Evolutionary conservation across 768 basidiomycete genomes (phyloP), one percentile per base, ranked within the genome.

Genomic region (Termitomyces sp.): DNA sequence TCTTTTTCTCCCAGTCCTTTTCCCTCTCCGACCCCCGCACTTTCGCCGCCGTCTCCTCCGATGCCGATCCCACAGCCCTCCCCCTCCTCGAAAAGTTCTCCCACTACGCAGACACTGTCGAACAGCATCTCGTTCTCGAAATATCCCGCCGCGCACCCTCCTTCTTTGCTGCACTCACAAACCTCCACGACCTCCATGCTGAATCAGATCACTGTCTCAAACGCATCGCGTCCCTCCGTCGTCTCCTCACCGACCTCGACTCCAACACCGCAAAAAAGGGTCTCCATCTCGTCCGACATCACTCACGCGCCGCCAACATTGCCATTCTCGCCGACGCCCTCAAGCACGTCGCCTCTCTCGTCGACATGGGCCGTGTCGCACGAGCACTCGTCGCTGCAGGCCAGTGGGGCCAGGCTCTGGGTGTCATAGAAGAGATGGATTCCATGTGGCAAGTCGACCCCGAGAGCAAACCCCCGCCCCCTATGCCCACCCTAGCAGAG

Each of bases 81-180:
- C 89, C 88, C 0, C 75, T 95, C 4, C 86, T 96, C 10, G 95
- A 98, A 68, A 89, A 86, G 64, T 84, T 98, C 60, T 95, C 94
- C 10, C 88, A 92, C 55, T 89, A 96, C 65, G 87, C 95, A 2
- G 97, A 98, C 68, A 89, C 89, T 0, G 83, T 98, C 60, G 97
- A 99, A 68, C 86, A 93, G 58, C 96, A 99, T 71, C 89, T 99
- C 55, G 84, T 95, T 4, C 86, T 86, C 59, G 97, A 98, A 71
- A 95, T 99, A 44, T 89, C 90, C 9, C 76, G 89, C 10, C 89
- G 96, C 14, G 92, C 95, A 0, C 83, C 91, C 0, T 93, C 94
- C 1, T 99, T 99, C 81, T 99, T 98, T 65, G 89, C 95, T 5
- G 97, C 97, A 7, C 82, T 99, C 37, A 83, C 93, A 7, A 99